Evolutionary conservation across 75 land plant species (phyloP).

Genomic region (Azolla pinnata): DNA sequence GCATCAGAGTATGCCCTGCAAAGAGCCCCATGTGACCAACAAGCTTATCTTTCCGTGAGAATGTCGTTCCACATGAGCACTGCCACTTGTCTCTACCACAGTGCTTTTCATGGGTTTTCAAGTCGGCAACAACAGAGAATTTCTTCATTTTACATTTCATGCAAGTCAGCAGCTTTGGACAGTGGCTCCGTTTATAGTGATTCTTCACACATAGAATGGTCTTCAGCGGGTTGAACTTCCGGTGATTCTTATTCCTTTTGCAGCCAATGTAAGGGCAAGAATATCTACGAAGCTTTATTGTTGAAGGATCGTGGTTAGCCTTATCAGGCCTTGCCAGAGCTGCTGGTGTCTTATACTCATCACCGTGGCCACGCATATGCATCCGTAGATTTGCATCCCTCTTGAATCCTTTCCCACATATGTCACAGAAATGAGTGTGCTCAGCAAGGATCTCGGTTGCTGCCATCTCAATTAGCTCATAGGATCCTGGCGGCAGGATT

Average conservation of each 20-base stretch:
- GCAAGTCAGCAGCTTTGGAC: slow-evolving; percentile 60
- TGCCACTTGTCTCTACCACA: slow-evolving; percentile 83
- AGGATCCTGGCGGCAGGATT: slow-evolving; percentile 61
- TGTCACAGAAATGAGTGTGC: slow-evolving; percentile 70
- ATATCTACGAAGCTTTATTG: slow-evolving; percentile 39
- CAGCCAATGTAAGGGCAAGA: slow-evolving; percentile 71
- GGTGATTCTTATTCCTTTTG: slow-evolving; percentile 69
- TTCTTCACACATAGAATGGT: slow-evolving; percentile 72
- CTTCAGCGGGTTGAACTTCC: slow-evolving; percentile 68
- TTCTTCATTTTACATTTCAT: slow-evolving; percentile 63
- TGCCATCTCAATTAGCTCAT: slow-evolving; percentile 57
- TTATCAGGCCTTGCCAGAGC: slow-evolving; percentile 65
- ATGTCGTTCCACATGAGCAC: slow-evolving; percentile 82
- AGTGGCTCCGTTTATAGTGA: slow-evolving; percentile 76
- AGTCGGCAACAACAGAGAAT: slow-evolving; percentile 75
- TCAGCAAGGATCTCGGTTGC: slow-evolving; percentile 76
- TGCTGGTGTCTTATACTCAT: slow-evolving; percentile 65
- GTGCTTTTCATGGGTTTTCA: slow-evolving; percentile 84
- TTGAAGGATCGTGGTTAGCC: slow-evolving; percentile 16
- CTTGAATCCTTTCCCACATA: slow-evolving; percentile 82
- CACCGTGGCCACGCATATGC: slow-evolving; percentile 91
- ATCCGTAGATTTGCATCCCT: slow-evolving; percentile 75
- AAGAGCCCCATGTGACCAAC: slow-evolving; percentile 70
- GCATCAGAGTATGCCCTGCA: slow-evolving; percentile 58
- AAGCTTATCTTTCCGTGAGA: slow-evolving; percentile 80